Base-by-base conservation (phyloP, 306 rosid genomes). In the Quercus variabilis region DNA sequence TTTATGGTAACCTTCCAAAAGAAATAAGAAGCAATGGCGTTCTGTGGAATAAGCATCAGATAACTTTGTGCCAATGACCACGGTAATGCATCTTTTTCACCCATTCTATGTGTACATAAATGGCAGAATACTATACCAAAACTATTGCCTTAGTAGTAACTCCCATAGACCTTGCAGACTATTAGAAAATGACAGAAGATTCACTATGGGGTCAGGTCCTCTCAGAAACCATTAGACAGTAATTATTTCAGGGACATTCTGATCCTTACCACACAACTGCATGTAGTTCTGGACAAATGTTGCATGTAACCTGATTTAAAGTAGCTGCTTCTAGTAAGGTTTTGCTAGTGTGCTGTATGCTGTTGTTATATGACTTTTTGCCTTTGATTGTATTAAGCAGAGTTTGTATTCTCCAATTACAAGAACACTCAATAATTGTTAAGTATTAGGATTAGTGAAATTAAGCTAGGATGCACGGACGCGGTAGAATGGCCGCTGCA, bases 1-100 rank as follows among this genome's bases (percentile, higher is more conserved):
- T 90, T 91, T 75, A 80, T 95, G 97, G 86, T 95, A 51, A 87
- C 90, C 77, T 88, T 93, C 88, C 90, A 91, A 80, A 95, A 95
- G 96, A 95, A 95, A 83, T 93, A 85, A 49, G 54, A 49, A 49
- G 54, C 54, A 49, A 49, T 49, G 54, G 13, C 17, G 54, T 11
- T 12, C 54, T 49, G 15, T 11, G 54, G 54, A 49, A 49, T 49
- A 49, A 49, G 54, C 54, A 49, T 49, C 54, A 3, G 54, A 3
- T 49, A 12, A 57, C 78, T 74, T 49, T 69, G 46, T 5, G 67
- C 58, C 54, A 10, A 3, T 13, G 54, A 17, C 54, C 54, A 13
- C 54, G 3, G 54, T 49, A 49, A 49, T 49, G 17, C 54, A 8
- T 73, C 12, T 75, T 64, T 72, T 26, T 71, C 19, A 12, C 14